Base-by-base conservation (phyloP, 2,329 filamentous ascomycete genomes). In the Nigrograna mackinnonii region DNA sequence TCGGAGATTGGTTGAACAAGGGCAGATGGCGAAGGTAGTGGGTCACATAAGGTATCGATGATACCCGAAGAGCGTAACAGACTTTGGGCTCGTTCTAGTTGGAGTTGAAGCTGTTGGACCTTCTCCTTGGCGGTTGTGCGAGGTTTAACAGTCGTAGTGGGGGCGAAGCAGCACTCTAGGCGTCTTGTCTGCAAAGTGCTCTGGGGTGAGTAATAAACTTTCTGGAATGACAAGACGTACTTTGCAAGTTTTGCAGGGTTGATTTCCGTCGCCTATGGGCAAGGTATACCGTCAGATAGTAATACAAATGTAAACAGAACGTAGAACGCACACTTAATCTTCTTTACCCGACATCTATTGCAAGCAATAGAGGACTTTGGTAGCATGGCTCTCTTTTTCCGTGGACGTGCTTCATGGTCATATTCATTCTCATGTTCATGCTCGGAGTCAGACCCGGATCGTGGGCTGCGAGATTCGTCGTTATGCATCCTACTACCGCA, bases 301-400 rank as follows among this genome's bases (percentile, higher is more conserved):
- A 28, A n/a, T 9, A n/a, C 24, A n/a, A n/a, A 28, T 28, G 24
- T n/a, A n/a, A n/a, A 5, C 26, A 22, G 13, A 14, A n/a, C 18
- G 22, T n/a, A 16, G 24, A 30, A 6, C 28, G 22, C 17, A 40
- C 37, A 40, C 21, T 33, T 40, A 20, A 34, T 22, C 20, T 40
- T 40, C 18, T 40, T 40, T 17, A 21, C 14, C 2, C 37, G 37
- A 33, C 37, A 40, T 22, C 37, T 19, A 16, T 40, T 30, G 14
- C 37, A 40, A 13, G 37, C 37, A 5, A 40, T 21, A 5, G 12
- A n/a, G 18, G 37, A 30, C 14, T 40, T 40, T n/a, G n/a, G n/a
- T n/a, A n/a, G n/a, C n/a, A n/a, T n/a, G n/a, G n/a, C n/a, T n/a
- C n/a, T n/a, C n/a, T n/a, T n/a, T n/a, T n/a, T n/a, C n/a, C n/a